Evolutionary conservation across 2,329 filamentous ascomycete species (phyloP), one percentile per base, ranked within the genome.

Genomic region (Sphaerulina populicola): DNA sequence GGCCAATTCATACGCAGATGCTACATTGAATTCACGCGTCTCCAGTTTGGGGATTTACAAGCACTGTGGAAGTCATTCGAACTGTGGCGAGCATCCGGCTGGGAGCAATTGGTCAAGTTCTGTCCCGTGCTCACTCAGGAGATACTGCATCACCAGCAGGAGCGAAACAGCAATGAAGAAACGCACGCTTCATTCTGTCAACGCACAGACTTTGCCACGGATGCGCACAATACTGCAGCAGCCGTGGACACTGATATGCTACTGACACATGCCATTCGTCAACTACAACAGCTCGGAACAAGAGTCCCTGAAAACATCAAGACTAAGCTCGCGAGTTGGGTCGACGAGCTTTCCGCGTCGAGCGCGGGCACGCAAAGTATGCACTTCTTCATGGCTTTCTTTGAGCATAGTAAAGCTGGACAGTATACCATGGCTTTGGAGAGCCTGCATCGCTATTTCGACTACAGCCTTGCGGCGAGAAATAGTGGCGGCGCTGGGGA

Each of bases 351-450:
- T 36, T 49, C 49, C 10, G 60, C 62, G 23, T 55, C 63, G 5
- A 48, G 37, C 33, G 46, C 46, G 31, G 56, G 59, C 30, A 58
- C 58, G 1, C 62, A 64, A 37, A 63, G 59, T 12, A 50, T 64
- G 33, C 64, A 64, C 50, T 62, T 66, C 53, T 66, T 67, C 56
- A 57, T 67, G 56, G 58, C 60, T 60, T 97, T 94, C 64, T 81
- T 96, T 11, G 90, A 98, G 67, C 81, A 89, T 0, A 97, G 90
- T 91, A 81, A 85, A 66, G 83, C 88, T 3, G 91, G 91, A 4
- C 89, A 97, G 68, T 94, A 91, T 63, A 82, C 86, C 10, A 88
- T 86, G 0, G 86, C 93, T 0, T 93, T 96, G 65, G 91, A 98
- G 63, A 84, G 84, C 59, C 76, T 98, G 15, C 90, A 97, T 67